Evolutionary conservation across 768 basidiomycete genomes (phyloP).

Genomic region (Floccularia luteovirens): DNA sequence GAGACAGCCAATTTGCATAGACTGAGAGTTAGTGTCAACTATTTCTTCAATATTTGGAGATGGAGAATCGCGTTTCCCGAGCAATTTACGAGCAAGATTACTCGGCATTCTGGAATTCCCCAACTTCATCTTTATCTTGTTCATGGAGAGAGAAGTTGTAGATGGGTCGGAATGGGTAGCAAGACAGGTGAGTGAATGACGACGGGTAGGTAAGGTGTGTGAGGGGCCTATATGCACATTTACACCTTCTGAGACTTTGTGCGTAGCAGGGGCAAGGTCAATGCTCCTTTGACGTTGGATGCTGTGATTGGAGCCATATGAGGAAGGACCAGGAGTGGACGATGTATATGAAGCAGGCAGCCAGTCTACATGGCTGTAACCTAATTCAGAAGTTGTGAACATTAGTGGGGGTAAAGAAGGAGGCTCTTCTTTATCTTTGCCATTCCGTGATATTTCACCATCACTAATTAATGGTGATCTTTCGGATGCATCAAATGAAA

Average conservation of each 20-base stretch:
- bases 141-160: slow-evolving; percentile 36
- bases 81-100: slow-evolving; percentile 50
- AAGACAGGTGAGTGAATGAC: slow-evolving; percentile 50
- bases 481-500: neutral
- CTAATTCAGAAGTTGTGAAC: slow-evolving; percentile 49
- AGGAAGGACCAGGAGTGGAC: slow-evolving; percentile 18
- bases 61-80: slow-evolving; percentile 27
- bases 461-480: neutral
- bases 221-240: neutral
- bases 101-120: slow-evolving; percentile 32
- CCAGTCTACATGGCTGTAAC: slow-evolving; percentile 30
- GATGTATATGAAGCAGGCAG: slow-evolving; percentile 23
- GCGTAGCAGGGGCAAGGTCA: neutral
- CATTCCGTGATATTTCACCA: slow-evolving; percentile 22
- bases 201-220: slow-evolving; percentile 30
- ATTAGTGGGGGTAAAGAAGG: slow-evolving; percentile 61
- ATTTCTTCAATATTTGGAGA: neutral
- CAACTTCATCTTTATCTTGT: slow-evolving; percentile 39
- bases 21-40: neutral
- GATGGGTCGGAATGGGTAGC: slow-evolving; percentile 35
- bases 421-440: slow-evolving; percentile 57
- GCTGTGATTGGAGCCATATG: no score
- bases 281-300: no score
- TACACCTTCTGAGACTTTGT: neutral
- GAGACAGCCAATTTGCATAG: neutral